Evolutionary conservation across 139 green algal genomes (phyloP).

Genomic region (Eudorina sp.): DNA sequence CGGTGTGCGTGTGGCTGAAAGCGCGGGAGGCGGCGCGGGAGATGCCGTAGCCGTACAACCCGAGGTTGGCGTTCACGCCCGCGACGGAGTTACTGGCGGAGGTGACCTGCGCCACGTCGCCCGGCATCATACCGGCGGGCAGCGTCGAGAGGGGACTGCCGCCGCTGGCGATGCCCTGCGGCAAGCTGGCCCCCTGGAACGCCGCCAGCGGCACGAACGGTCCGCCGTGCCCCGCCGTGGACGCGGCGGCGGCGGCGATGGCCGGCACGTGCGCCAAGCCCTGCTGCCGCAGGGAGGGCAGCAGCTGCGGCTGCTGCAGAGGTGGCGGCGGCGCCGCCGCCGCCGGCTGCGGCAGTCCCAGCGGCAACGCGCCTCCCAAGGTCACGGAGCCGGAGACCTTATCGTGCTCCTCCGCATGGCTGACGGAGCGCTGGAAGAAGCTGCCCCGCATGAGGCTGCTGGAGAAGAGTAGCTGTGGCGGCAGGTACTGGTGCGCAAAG

Average conservation of each 20-base stretch:
- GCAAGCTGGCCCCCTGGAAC: background rate
- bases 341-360: background rate
- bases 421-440: background rate
- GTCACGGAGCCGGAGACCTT: background rate
- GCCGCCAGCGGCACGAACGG: background rate
- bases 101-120: background rate
- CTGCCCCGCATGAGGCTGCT: background rate
- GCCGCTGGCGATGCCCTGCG: background rate
- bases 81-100: constrained; percentile 5
- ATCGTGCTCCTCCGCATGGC: background rate
- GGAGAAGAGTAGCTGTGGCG: constrained; percentile 40
- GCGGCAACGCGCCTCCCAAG: background rate
- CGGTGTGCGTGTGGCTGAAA: constrained; percentile 13
- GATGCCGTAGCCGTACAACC: background rate
- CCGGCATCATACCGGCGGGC: background rate
- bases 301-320: background rate
- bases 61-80: background rate
- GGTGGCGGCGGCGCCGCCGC: background rate
- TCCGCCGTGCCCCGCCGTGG: background rate
- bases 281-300: background rate
- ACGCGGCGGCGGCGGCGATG: background rate
- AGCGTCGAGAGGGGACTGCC: background rate
- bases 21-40: background rate
- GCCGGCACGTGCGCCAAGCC: background rate
- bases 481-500: constrained; percentile 35